These are phyloP conservation scores for Lachnellula willkommii DNA, from an alignment of 2,329 filamentous ascomycete genomes.

Conservation along the genomic window DNA sequence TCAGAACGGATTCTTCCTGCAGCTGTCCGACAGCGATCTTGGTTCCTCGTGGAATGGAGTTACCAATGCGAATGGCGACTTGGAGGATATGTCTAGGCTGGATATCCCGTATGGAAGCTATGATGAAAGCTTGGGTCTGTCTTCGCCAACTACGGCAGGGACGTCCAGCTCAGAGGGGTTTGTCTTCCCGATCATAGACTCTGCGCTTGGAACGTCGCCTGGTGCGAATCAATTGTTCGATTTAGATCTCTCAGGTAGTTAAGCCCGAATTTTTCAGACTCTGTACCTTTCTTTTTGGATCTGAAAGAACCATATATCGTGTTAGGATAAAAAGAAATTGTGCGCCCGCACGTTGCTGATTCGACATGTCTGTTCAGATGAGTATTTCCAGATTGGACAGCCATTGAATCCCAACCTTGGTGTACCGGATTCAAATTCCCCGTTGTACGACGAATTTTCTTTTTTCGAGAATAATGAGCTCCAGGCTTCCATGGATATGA, in stretches of 20 bases:
- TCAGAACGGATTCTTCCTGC: slow-evolving; percentile 11
- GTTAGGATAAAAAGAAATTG: background rate
- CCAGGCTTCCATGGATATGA: slow-evolving; percentile 5
- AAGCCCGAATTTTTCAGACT: background rate
- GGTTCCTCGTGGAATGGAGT: slow-evolving; percentile 17
- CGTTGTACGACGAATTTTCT: slow-evolving; percentile 13
- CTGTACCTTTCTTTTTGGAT: background rate
- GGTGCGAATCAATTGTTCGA: slow-evolving; percentile 10
- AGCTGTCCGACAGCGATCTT: slow-evolving; percentile 15
- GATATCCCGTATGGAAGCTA: slow-evolving; percentile 22
- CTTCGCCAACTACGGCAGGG: slow-evolving; percentile 16
- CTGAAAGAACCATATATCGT: background rate
- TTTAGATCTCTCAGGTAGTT: slow-evolving; percentile 22
- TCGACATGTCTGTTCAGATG: slow-evolving; percentile 7
- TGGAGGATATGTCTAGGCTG: slow-evolving; percentile 13
- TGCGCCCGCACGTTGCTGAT: slow-evolving; percentile 6
- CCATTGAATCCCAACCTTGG: slow-evolving; percentile 6
- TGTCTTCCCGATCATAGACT: slow-evolving; percentile 15
- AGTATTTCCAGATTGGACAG: slow-evolving; percentile 15
- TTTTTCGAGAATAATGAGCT: slow-evolving; percentile 12
- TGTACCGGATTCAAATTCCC: slow-evolving; percentile 6
- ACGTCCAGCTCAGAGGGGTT: slow-evolving; percentile 23
- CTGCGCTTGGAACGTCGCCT: slow-evolving; percentile 11
- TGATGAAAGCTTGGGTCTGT: slow-evolving; percentile 22
- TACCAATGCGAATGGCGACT: background rate